These are phyloP conservation scores for Viola pubescens DNA, from an alignment of 441 rosid genomes.

Conservation along the genomic window DNA sequence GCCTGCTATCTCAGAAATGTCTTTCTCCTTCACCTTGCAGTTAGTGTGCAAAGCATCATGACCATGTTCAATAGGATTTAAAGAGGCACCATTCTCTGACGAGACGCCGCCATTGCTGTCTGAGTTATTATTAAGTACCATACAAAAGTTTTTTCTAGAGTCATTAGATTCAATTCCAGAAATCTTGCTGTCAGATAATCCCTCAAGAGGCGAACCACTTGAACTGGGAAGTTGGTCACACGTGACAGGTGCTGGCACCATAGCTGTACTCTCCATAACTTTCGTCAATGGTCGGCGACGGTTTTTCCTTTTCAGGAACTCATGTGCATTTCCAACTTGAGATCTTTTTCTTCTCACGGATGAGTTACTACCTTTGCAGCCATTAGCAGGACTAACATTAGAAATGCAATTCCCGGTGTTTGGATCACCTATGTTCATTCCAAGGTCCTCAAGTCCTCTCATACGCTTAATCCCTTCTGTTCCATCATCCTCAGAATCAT, in stretches of 20 bases:
- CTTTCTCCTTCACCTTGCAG: slow-evolving; percentile 45
- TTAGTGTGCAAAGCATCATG: slow-evolving; percentile 37
- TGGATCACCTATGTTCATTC: slow-evolving; percentile 47
- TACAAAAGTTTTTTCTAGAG: slow-evolving; percentile 44
- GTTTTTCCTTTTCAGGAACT: slow-evolving; percentile 58
- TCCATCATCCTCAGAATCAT: slow-evolving; percentile 98
- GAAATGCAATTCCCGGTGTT: slow-evolving; percentile 34
- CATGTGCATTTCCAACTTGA: slow-evolving; percentile 50
- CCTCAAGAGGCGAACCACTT: slow-evolving; percentile 40
- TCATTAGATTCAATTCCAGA: slow-evolving; percentile 50
- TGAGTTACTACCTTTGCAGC: slow-evolving; percentile 38
- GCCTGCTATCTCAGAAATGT: slow-evolving; percentile 34
- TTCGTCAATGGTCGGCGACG: slow-evolving; percentile 79
- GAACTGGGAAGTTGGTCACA: slow-evolving; percentile 60
- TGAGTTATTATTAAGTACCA: slow-evolving; percentile 44
- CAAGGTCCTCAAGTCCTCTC: slow-evolving; percentile 97
- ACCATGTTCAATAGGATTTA: slow-evolving; percentile 40
- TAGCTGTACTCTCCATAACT: slow-evolving; percentile 84
- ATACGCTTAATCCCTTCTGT: slow-evolving; percentile 85
- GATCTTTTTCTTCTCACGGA: slow-evolving; percentile 67
- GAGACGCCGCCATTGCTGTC: slow-evolving; percentile 59
- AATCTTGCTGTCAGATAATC: slow-evolving; percentile 50
- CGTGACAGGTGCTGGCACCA: slow-evolving; percentile 70
- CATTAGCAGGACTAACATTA: slow-evolving; percentile 47
- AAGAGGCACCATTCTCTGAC: slow-evolving; percentile 45